A percentile compares a stretch with the other conserved stretches of the same genome.
Conservation (phyloP, 305 asterid genomes). For the Fraxinus floribunda region DNA sequence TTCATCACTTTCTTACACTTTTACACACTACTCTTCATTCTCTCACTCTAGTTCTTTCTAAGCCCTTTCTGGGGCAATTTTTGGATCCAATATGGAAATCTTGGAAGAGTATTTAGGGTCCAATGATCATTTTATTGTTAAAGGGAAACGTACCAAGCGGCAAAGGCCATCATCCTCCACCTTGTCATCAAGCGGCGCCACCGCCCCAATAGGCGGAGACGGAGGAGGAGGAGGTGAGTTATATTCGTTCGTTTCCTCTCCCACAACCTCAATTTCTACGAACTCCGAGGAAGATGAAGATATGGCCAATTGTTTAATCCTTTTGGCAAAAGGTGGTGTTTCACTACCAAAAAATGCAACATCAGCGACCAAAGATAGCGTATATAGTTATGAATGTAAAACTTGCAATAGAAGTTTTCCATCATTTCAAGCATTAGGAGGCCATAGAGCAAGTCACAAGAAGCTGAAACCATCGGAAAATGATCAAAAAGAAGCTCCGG, state of each 20-base stretch:
- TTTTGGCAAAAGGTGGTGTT: slow-evolving; percentile 47
- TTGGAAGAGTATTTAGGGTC: slow-evolving; percentile 35
- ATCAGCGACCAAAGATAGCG: slow-evolving; percentile 37
- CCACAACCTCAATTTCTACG: slow-evolving; percentile 38
- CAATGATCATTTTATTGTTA: slow-evolving; percentile 47
- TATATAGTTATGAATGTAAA: slow-evolving; percentile 68
- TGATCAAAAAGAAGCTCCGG: slow-evolving; percentile 23
- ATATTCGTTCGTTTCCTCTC: slow-evolving; percentile 25
- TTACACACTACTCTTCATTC: slow-evolving; percentile 15
- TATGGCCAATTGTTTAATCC: slow-evolving; percentile 80
- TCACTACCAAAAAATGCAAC: not conserved
- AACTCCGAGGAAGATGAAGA: slow-evolving; percentile 66
- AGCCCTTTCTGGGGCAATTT: not conserved
- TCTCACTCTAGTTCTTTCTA: not conserved
- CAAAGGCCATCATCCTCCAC: slow-evolving; percentile 50
- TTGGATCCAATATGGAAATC: slow-evolving; percentile 26
- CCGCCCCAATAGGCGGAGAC: slow-evolving; percentile 21
- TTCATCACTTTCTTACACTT: slow-evolving; percentile 38
- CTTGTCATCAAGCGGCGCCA: slow-evolving; percentile 37
- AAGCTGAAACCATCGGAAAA: slow-evolving; percentile 40
- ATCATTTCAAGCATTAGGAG: slow-evolving; percentile 89
- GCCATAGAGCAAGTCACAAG: slow-evolving; percentile 84
- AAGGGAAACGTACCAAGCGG: slow-evolving; percentile 69
- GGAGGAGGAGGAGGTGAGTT: slow-evolving; percentile 2
- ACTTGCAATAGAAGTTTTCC: slow-evolving; percentile 70